Evolutionary conservation across 768 basidiomycete genomes (phyloP).

Genomic region (Mycena capillaripes): DNA sequence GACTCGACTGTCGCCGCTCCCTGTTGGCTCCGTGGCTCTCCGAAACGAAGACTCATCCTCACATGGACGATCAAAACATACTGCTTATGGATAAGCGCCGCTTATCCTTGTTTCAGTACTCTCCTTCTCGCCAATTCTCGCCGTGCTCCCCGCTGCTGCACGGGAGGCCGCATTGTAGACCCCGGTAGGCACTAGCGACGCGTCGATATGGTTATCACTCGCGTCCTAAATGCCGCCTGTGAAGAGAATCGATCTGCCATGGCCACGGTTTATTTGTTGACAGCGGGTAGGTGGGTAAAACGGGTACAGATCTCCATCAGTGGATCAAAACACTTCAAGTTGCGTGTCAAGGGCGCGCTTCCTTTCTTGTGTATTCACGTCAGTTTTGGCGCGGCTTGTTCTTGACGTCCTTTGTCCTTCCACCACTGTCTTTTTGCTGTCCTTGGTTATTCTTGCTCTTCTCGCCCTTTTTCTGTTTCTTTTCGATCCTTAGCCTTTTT

Average conservation of each 20-base stretch:
- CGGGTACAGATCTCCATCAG: too few relatives aligned
- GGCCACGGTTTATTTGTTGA: background rate
- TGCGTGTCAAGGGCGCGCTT: background rate
- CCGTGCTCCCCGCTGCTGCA: background rate
- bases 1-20: background rate
- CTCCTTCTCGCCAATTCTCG: too few relatives aligned
- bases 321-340: too few relatives aligned
- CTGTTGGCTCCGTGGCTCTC: too few relatives aligned
- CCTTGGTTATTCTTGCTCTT: background rate
- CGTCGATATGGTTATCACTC: conserved; percentile 9
- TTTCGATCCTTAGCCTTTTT: background rate
- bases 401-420: conserved; percentile 19
- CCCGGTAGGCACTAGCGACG: background rate
- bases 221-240: background rate
- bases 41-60: too few relatives aligned
- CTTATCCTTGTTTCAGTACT: conserved; percentile 9
- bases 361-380: conserved; percentile 6
- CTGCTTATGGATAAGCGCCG: conserved; percentile 23
- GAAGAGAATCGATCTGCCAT: conserved; percentile 11
- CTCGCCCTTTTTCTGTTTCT: background rate
- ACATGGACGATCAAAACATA: too few relatives aligned
- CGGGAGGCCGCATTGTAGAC: too few relatives aligned
- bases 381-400: conserved; percentile 11
- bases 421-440: conserved; percentile 11
- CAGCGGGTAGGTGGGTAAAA: too few relatives aligned